phyloP scores from a whole-genome alignment of 192 early-diverging fungal species.

The Coemansia sp. region DNA sequence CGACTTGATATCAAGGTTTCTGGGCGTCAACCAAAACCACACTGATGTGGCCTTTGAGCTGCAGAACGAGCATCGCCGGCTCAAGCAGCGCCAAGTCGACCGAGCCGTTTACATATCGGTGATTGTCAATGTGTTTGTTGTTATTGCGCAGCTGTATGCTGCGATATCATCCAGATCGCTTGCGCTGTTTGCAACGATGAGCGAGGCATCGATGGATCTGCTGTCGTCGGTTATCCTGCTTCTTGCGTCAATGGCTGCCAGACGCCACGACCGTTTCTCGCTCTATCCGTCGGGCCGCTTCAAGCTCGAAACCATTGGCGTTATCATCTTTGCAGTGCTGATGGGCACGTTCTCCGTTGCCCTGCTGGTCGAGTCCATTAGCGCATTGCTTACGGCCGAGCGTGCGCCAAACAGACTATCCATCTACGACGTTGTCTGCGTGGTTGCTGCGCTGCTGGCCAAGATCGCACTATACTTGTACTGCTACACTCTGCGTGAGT shows the following conservation, averaged over 20 bases:
- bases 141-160: slow-evolving; percentile 67
- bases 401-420: slow-evolving; percentile 55
- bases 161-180: slow-evolving; percentile 74
- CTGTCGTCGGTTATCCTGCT: slow-evolving; percentile 66
- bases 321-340: slow-evolving; percentile 76
- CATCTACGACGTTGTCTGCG: slow-evolving; percentile 54
- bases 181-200: slow-evolving; percentile 78
- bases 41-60: slow-evolving; percentile 44
- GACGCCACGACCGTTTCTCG: slow-evolving; percentile 59
- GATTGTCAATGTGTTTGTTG: slow-evolving; percentile 66
- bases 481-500: slow-evolving; percentile 62
- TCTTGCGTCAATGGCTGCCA: slow-evolving; percentile 62
- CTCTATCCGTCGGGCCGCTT: slow-evolving; percentile 77
- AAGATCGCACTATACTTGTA: slow-evolving; percentile 70
- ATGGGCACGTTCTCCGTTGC: slow-evolving; percentile 74
- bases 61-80: slow-evolving; percentile 34
- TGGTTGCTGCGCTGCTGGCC: slow-evolving; percentile 59
- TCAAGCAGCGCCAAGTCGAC: slow-evolving; percentile 47
- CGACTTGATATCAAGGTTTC: slow-evolving; percentile 46
- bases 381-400: slow-evolving; percentile 55
- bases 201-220: slow-evolving; percentile 80
- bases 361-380: slow-evolving; percentile 67
- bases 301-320: slow-evolving; percentile 75
- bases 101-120: slow-evolving; percentile 71
- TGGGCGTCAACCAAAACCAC: slow-evolving; percentile 51